Percentiles rank a stretch among this genome's conserved stretches.
Conservation (phyloP, 805 yeast species). For the Candida boidinii region DNA sequence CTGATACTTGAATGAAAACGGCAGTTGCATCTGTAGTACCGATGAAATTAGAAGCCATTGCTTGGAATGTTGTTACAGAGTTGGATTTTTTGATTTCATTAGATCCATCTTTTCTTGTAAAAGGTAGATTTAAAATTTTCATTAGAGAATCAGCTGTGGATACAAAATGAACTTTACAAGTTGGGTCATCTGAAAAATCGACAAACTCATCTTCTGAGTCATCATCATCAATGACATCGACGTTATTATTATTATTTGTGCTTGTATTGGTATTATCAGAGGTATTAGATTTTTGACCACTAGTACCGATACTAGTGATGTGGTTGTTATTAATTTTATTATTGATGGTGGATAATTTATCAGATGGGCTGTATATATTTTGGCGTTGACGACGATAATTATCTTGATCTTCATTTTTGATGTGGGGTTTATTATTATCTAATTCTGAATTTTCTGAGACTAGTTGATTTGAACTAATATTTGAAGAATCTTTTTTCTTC, state of each 20-base stretch:
- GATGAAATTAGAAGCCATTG: constrained; percentile 11
- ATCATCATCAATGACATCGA: constrained; percentile 1
- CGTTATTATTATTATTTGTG: background rate
- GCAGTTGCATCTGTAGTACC: constrained; percentile 14
- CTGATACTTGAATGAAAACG: constrained; percentile 10
- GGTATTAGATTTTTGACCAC: too few relatives aligned
- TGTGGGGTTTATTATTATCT: too few relatives aligned
- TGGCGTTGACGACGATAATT: too few relatives aligned
- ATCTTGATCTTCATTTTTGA: too few relatives aligned
- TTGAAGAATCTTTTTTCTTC: too few relatives aligned
- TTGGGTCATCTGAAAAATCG: constrained; percentile 3
- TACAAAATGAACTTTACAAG: constrained; percentile 7
- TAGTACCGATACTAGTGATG: too few relatives aligned
- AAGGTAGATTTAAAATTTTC: constrained; percentile 11
- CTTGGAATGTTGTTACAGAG: constrained; percentile 13
- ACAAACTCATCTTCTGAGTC: constrained; percentile 5
- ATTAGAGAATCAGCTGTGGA: constrained; percentile 11
- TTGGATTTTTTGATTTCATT: constrained; percentile 13
- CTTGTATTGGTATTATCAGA: too few relatives aligned
- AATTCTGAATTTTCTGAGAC: too few relatives aligned
- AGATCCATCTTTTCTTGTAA: constrained; percentile 9
- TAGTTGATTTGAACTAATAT: too few relatives aligned
- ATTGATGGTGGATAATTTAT: too few relatives aligned
- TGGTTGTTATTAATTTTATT: too few relatives aligned
- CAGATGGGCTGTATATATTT: too few relatives aligned